Percentiles rank a stretch among this genome's conserved stretches.
These are phyloP conservation scores for Coniella lustricola DNA, from an alignment of 2,329 filamentous ascomycete species.

Conservation along the genomic window DNA sequence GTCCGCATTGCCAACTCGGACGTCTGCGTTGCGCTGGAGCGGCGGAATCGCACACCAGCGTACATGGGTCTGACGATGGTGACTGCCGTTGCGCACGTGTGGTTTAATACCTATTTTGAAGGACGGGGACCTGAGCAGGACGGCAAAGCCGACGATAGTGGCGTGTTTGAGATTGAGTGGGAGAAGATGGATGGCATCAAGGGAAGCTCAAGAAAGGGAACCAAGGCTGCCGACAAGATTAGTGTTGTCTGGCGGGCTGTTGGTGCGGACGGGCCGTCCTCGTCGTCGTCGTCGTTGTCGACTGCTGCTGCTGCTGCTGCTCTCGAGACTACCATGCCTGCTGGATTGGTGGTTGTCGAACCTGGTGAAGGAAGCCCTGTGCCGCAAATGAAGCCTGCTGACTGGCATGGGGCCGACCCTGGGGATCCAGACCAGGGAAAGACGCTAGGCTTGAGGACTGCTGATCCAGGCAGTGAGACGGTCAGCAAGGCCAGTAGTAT, in stretches of 20 bases:
- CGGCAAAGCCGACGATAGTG: conserved; percentile 61
- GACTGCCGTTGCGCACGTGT: conserved; percentile 86
- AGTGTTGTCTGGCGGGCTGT: conserved; percentile 73
- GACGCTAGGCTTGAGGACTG: conserved; percentile 60
- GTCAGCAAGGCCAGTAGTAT: conserved; percentile 70
- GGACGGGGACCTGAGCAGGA: conserved; percentile 64
- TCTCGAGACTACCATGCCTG: conserved; percentile 21
- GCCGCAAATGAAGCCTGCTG: conserved; percentile 59
- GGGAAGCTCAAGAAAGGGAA: conserved; percentile 75
- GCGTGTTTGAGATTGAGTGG: conserved; percentile 53
- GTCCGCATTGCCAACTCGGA: conserved; percentile 74
- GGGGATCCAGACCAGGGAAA: conserved; percentile 47
- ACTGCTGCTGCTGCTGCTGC: no score
- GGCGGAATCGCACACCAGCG: conserved; percentile 71
- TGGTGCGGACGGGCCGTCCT: conserved; percentile 19
- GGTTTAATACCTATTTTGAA: conserved; percentile 96
- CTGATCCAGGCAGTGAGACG: conserved; percentile 57
- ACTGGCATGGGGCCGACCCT: conserved; percentile 62
- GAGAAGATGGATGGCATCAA: conserved; percentile 88
- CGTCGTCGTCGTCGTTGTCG: no score
- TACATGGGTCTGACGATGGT: conserved; percentile 82
- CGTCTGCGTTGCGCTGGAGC: conserved; percentile 83
- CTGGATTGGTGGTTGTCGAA: conserved; percentile 48
- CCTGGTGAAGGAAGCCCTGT: conserved; percentile 62
- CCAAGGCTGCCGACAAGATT: conserved; percentile 71